These are phyloP conservation scores for Candida adriatica DNA, from an alignment of 805 yeast species.

Conservation along the genomic window DNA sequence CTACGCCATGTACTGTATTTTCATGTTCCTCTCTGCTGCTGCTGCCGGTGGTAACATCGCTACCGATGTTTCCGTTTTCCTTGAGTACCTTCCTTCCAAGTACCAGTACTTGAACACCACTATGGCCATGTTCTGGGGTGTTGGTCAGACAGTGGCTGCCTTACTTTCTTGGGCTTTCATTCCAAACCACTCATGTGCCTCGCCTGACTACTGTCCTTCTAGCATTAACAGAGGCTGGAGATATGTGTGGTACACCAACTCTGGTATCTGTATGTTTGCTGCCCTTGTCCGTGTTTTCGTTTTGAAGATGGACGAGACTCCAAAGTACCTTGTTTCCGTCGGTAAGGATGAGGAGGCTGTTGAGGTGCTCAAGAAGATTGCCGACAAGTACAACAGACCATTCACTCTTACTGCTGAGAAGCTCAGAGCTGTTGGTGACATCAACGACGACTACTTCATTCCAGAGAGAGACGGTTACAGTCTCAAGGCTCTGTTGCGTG, in stretches of 20 bases:
- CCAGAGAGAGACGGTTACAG: conserved; percentile 14
- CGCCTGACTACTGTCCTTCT: conserved; percentile 36
- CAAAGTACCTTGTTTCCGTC: conserved; percentile 41
- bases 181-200: conserved; percentile 38
- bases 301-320: conserved; percentile 42
- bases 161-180: conserved; percentile 48
- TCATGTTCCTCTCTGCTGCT: conserved; percentile 36
- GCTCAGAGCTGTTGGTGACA: conserved; percentile 37
- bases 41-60: conserved; percentile 50
- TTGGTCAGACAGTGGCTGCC: conserved; percentile 47
- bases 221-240: conserved; percentile 52
- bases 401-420: conserved; percentile 40
- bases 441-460: conserved; percentile 23
- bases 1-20: conserved; percentile 41
- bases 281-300: conserved; percentile 41
- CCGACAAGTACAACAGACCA: conserved; percentile 36
- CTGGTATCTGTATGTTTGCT: conserved; percentile 41
- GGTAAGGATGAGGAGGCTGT: conserved; percentile 45
- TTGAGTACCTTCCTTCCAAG: conserved; percentile 43
- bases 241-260: conserved; percentile 45
- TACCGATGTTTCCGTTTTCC: conserved; percentile 42
- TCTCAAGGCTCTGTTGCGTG: conserved; percentile 10
- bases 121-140: conserved; percentile 50
- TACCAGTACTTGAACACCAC: conserved; percentile 43
- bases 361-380: conserved; percentile 36